A percentile compares a stretch with the other conserved stretches of the same genome.
Conservation (phyloP, 805 yeast genomes). For the Priceomyces melissophilus region DNA sequence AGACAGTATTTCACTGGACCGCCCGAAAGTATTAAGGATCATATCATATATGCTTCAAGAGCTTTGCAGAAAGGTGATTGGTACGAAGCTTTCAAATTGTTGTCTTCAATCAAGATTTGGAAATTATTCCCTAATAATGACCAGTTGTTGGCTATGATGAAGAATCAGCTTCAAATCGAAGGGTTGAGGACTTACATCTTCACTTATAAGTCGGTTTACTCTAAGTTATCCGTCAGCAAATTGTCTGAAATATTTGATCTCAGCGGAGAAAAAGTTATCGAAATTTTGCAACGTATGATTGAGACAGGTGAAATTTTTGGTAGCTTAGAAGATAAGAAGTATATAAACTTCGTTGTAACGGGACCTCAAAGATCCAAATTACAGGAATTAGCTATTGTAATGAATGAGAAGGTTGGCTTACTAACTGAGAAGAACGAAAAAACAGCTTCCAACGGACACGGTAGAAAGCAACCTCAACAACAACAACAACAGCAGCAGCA, state of each 20-base stretch:
- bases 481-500: conserved; percentile 32
- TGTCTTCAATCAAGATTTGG: conserved; percentile 83
- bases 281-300: conserved; percentile 72
- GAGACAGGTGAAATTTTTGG: conserved; percentile 76
- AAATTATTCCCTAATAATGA: conserved; percentile 69
- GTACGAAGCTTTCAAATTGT: conserved; percentile 68
- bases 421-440: conserved; percentile 84
- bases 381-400: conserved; percentile 81
- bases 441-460: conserved; percentile 72
- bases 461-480: conserved; percentile 35
- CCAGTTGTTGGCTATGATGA: conserved; percentile 65
- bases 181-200: conserved; percentile 91
- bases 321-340: conserved; percentile 62
- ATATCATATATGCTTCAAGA: conserved; percentile 87
- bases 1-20: conserved; percentile 96
- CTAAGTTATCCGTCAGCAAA: conserved; percentile 66
- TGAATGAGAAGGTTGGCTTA: conserved; percentile 77
- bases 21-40: conserved; percentile 94
- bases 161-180: conserved; percentile 77
- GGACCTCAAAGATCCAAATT: conserved; percentile 79
- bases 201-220: conserved; percentile 73
- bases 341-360: conserved; percentile 59
- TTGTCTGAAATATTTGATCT: conserved; percentile 68
- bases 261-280: conserved; percentile 50
- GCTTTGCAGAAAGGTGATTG: conserved; percentile 88